Evolutionary conservation across 768 basidiomycete species (phyloP).

Genomic region (Lentinula edodes): DNA sequence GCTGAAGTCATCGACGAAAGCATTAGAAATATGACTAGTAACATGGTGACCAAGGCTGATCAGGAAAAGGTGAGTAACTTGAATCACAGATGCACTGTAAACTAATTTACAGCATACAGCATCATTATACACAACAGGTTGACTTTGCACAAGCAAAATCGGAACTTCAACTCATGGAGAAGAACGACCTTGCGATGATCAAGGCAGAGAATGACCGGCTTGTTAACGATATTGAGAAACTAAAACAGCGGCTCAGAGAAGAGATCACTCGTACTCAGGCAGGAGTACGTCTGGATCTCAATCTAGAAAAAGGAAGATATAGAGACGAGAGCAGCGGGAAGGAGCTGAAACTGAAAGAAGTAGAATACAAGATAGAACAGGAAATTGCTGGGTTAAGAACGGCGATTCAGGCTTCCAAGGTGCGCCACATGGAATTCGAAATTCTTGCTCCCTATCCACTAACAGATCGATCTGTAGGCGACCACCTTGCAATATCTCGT

Average conservation of each 20-base stretch:
- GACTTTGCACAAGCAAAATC: conserved; percentile 97
- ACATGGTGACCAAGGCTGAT: conserved; percentile 93
- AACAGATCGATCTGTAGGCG: conserved; percentile 38
- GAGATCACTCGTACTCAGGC: conserved; percentile 91
- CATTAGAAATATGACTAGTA: conserved; percentile 90
- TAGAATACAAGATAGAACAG: conserved; percentile 94
- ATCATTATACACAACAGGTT: conserved; percentile 92
- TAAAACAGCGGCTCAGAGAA: conserved; percentile 89
- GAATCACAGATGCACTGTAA: background rate
- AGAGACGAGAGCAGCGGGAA: conserved; percentile 88
- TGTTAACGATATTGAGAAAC: conserved; percentile 83
- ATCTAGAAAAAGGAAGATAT: conserved; percentile 94
- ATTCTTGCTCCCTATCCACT: background rate
- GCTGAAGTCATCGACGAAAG: conserved; percentile 97
- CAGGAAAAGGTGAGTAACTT: conserved; percentile 78
- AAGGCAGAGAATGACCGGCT: conserved; percentile 97
- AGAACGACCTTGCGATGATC: conserved; percentile 92
- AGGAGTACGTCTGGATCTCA: conserved; percentile 90
- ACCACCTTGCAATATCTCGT: conserved; percentile 85
- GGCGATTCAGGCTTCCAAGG: conserved; percentile 82
- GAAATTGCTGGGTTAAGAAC: conserved; percentile 87
- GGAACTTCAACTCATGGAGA: conserved; percentile 92
- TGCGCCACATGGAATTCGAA: conserved; percentile 18
- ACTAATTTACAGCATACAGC: conserved; percentile 34
- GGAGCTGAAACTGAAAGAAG: conserved; percentile 95